Evolutionary conservation across 768 basidiomycete species (phyloP).

Genomic region (Russula ochroleuca): DNA sequence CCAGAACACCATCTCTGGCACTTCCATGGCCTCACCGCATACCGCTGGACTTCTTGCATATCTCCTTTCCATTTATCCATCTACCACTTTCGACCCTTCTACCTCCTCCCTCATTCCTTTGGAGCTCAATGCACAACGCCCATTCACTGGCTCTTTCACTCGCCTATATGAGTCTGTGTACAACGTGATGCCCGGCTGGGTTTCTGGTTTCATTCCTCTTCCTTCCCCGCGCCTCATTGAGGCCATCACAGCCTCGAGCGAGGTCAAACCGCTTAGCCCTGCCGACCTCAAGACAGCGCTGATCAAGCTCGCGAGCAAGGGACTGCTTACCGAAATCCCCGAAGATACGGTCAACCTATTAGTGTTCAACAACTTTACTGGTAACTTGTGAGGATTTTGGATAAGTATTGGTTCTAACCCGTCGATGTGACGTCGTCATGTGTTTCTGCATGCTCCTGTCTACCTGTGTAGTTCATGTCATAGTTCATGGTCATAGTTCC

Average conservation of each 20-base stretch:
- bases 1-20: constrained; percentile 74
- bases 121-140: constrained; percentile 36
- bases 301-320: constrained; percentile 52
- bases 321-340: constrained; percentile 46
- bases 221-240: constrained; percentile 46
- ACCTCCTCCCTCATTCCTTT: constrained; percentile 37
- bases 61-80: constrained; percentile 80
- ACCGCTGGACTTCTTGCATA: constrained; percentile 84
- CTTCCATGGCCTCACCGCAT: constrained; percentile 93
- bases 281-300: constrained; percentile 74
- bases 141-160: constrained; percentile 37
- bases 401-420: not conserved
- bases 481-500: constrained; percentile 1
- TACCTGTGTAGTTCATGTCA: not conserved
- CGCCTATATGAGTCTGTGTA: constrained; percentile 51
- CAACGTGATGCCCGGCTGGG: constrained; percentile 52
- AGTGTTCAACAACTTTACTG: constrained; percentile 41
- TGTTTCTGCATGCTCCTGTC: constrained; percentile 4
- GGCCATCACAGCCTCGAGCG: constrained; percentile 38
- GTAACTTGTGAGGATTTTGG: constrained; percentile 5
- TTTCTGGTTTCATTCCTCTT: constrained; percentile 53
- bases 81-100: constrained; percentile 50
- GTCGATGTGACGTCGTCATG: constrained; percentile 6
- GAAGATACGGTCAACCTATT: constrained; percentile 61
- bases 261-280: constrained; percentile 52